Base-by-base conservation (phyloP, 352 stramenopile genomes). In the Phytophthora sojae region DNA sequence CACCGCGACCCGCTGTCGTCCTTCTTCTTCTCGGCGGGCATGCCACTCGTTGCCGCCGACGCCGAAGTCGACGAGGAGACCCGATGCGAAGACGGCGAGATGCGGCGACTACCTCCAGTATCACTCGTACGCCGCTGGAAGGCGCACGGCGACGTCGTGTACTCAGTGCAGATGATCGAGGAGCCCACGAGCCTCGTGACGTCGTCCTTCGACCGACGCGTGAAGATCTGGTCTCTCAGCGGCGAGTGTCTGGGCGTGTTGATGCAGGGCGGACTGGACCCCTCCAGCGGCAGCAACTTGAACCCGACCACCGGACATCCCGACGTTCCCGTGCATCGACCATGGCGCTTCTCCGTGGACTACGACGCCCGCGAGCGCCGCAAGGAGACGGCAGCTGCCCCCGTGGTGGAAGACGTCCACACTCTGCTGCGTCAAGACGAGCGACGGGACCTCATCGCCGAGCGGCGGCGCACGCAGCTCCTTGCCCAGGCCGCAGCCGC, bases 281-380 rank as follows among this genome's bases (percentile, higher is more conserved):
- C 88, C 4, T 77, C 74, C 15, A 66, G 64, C 32, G 51, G 53
- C 49, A 70, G 61, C 49, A 62, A 9, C 57, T 67, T 67, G 29
- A 64, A 21, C 42, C 9, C 56, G 32, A 44, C 35, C 51, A 7
- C 29, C 30, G 47, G n/a, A 35, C 15, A 69, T 11, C 15, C 29
- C 6, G 65, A 73, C 26, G 14, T 32, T 6, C 65, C 29, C 35
- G 35, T 67, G 3, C 59, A 55, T 39, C 79, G 76, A 0, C 73
- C 81, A 5, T 96, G 89, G 85, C 79, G 83, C 30, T 94, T 96
- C 60, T 60, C 65, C 0, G 85, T 94, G 54, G 89, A 95, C 75
- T 95, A 91, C 53, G 75, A 91, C 57, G 76, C 85, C 29, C 83
- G 83, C 15, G 86, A 93, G 67, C 85, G 85, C 23, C 80, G 84